Base-by-base conservation (phyloP, 2,329 filamentous ascomycete genomes). In the Chaetomium globosum region DNA sequence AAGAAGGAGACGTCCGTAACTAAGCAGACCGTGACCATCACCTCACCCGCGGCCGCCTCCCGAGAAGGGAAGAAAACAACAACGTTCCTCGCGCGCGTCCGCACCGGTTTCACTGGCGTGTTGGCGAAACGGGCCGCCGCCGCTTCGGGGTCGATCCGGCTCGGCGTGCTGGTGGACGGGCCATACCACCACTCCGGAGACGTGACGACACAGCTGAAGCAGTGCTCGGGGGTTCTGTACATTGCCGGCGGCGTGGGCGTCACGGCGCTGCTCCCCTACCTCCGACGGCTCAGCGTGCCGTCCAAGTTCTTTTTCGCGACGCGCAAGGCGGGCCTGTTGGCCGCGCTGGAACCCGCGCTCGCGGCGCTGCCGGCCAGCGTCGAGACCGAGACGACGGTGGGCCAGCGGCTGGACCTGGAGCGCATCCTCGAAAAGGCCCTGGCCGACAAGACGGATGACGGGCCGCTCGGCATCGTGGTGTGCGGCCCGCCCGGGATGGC, bases 181-280 rank as follows among this genome's bases (percentile, higher is more conserved):
- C 70, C 76, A n/a, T 70, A 75, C 68, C 66, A 73, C 43, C 46
- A 69, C 67, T 31, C 70, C 53, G 65, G 65, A 7, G 64, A 52
- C 12, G 56, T 59, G 3, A 51, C 62, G 7, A 57, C 67, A 2
- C 67, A 73, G 21, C 65, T 76, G 6, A 60, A 67, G 1, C 67
- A 71, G 9, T 76, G 73, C 66, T 68, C 67, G 0, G 70, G 33
- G 2, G 46, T 75, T 1, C n/a, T 77, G 0, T 73, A 70, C 51
- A 71, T 77, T 10, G 74, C 74, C 0, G 75, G 76, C 13, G 76
- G 75, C 5, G 74, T 77, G 31, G 0, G 74, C 21, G 71, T 77
- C 12, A 75, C 73, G 2, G 73, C 73, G 7, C 67, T 75, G 16
- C 64, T 77, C 16, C 73, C 76, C 1, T 64, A 72, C 19, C 68